Evolutionary conservation across 306 rosid genomes (phyloP), one percentile per base, ranked within the genome.

Genomic region (Quillaja saponaria): DNA sequence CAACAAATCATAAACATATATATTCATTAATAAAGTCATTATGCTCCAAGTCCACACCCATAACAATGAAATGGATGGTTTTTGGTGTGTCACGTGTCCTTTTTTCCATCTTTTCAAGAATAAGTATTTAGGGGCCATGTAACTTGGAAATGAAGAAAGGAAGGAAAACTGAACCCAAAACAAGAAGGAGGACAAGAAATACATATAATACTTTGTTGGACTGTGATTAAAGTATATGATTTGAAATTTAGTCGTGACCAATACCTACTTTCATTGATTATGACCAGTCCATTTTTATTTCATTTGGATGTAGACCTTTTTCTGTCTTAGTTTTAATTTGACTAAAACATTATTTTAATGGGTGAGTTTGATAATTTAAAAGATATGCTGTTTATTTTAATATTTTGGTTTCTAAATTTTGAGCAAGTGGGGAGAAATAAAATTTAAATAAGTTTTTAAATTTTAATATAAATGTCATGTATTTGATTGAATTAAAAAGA

Each of bases 231-330:
- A n/a, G 50, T 64, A n/a, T 55, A 72, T 13, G 67, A 49, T 47
- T 52, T 53, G 58, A 39, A 66, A 52, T n/a, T 42, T 44, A 65
- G 55, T 19, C 25, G 15, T 41, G 17, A 50, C 53, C 35, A 19
- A 66, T 49, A 76, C 81, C 90, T 78, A 81, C 61, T 39, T 59
- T 74, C 72, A 70, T 77, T 7, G 49, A 15, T 28, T 5, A 16
- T 42, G 44, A 64, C 66, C 7, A 12, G 52, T 18, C 49, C 75
- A 11, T 34, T 35, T 55, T 38, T 51, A 42, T 34, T 31, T 41
- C 3, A 1, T 15, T 37, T 19, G 15, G 44, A 33, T 35, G 34
- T 38, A 47, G 38, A 55, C 62, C 35, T 33, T 62, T 64, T 15
- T 5, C 14, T n/a, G 61, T 74, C 12, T 3, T 18, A 34, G n/a